Evolutionary conservation across 139 green algal species (phyloP), one percentile per base, ranked within the genome.

Genomic region (Volvox reticuliferus): DNA sequence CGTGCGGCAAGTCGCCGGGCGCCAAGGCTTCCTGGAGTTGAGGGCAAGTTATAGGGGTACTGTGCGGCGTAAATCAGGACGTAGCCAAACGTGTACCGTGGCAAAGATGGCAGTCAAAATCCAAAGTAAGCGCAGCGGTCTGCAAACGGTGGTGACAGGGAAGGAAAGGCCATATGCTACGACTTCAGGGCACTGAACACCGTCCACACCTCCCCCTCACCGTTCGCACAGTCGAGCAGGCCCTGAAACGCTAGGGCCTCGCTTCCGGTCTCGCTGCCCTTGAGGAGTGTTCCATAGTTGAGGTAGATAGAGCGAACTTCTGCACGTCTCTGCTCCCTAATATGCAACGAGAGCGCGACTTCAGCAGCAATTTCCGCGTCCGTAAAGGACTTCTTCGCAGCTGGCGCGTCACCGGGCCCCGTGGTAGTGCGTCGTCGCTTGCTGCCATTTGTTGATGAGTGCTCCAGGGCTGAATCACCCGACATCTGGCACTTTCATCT

Each of bases 1-100:
- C 93, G 91, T 1, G 94, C 93, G 1, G 93, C 94, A 16, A 96
- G 91, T 0, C 94, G 91, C 14, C 87, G 85, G 37, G 55, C 63
- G 37, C 93, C 90, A 5, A 86, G 50, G 77, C 77, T 93, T 32
- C 85, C 90, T 91, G 86, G 67, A n/a, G 50, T 17, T n/a, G 24
- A 30, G 79, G 37, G 36, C 36, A 24, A 16, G 20, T 35, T n/a
- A 30, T 30, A 12, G 71, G 71, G 71, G 71, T 79, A 36, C 28
- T n/a, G 76, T 28, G 33, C n/a, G n/a, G n/a, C n/a, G n/a, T n/a
- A n/a, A n/a, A n/a, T n/a, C n/a, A 82, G 50, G 76, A 82, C 76
- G 76, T 82, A 73, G 65, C 65, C 12, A 12, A 73, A 73, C 65
- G 44, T 55, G 44, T 55, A 9, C 44, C 44, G 44, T 55, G 9